Conservation (phyloP, 2,329 filamentous ascomycete species). For the Ophiocordyceps polyrhachis-furcata region DNA sequence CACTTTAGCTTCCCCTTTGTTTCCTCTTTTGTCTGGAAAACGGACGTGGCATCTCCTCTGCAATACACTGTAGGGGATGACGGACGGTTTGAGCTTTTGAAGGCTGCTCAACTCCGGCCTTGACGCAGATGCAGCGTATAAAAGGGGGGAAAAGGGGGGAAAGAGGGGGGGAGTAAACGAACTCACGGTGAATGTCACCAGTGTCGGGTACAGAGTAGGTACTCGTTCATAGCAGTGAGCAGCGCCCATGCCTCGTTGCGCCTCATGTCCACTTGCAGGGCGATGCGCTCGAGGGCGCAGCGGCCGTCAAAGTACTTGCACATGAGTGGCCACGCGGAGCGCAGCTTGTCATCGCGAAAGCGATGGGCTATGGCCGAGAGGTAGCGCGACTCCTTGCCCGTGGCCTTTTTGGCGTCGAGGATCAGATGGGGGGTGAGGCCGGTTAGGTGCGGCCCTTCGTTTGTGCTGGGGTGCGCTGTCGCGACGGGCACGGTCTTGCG, state of each 20-base stretch:
- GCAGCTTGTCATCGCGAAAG: conserved; percentile 36
- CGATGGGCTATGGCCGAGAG: conserved; percentile 38
- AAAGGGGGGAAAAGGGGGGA: no score
- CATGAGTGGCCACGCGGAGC: conserved; percentile 52
- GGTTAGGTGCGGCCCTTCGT: conserved; percentile 36
- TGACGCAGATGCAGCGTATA: no score
- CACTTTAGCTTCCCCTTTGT: neutral
- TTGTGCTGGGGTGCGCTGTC: conserved; percentile 36
- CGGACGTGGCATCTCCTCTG: neutral
- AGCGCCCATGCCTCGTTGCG: conserved; percentile 60
- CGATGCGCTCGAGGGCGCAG: conserved; percentile 70
- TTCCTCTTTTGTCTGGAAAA: neutral
- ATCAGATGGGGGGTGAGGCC: conserved; percentile 48
- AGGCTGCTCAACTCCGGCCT: no score
- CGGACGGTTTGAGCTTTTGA: no score
- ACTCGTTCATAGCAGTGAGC: conserved; percentile 46
- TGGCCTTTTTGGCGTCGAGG: conserved; percentile 59
- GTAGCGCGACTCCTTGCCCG: conserved; percentile 58
- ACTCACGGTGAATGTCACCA: conserved; percentile 28
- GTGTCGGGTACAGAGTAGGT: conserved; percentile 48
- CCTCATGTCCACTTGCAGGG: conserved; percentile 71
- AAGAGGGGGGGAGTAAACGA: no score
- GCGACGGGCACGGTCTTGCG: conserved; percentile 27
- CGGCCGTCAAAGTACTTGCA: conserved; percentile 77
- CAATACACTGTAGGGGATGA: no score